Percentiles rank a stretch among this genome's conserved stretches.
Conservation (phyloP, 257 asterid species). For the Lantana camara region DNA sequence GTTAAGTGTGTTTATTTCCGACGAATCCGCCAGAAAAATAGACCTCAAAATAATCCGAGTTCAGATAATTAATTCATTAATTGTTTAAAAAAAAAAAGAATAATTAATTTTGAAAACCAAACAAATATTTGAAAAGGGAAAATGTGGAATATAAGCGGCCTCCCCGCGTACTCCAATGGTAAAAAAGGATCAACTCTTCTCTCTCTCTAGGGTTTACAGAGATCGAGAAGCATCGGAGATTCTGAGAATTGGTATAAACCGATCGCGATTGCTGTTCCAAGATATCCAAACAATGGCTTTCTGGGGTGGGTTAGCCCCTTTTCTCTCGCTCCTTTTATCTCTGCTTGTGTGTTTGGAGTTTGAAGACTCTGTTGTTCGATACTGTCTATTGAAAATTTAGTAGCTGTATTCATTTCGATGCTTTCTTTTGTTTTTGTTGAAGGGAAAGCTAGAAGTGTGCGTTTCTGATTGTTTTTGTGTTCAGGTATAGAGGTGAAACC, state of each 20-base stretch:
- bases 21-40: no score
- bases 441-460: not conserved
- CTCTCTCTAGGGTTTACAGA: constrained; percentile 33
- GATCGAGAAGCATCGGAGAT: not conserved
- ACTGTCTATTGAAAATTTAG: not conserved
- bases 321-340: not conserved
- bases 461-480: not conserved
- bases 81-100: no score
- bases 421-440: not conserved
- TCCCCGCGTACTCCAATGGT: no score
- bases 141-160: no score
- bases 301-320: constrained; percentile 63
- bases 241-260: no score
- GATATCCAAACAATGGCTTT: constrained; percentile 48
- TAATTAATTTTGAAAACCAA: no score
- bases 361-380: not conserved
- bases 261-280: constrained; percentile 2
- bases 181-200: constrained; percentile 10
- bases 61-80: no score
- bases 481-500: constrained; percentile 78
- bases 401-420: not conserved
- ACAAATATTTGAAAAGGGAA: no score
- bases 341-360: not conserved
- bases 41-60: no score
- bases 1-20: no score